Percentiles rank a stretch among this genome's conserved stretches.
Evolutionary conservation across 352 stramenopile genomes (phyloP).

Genomic region (Globisporangium viniferum): DNA sequence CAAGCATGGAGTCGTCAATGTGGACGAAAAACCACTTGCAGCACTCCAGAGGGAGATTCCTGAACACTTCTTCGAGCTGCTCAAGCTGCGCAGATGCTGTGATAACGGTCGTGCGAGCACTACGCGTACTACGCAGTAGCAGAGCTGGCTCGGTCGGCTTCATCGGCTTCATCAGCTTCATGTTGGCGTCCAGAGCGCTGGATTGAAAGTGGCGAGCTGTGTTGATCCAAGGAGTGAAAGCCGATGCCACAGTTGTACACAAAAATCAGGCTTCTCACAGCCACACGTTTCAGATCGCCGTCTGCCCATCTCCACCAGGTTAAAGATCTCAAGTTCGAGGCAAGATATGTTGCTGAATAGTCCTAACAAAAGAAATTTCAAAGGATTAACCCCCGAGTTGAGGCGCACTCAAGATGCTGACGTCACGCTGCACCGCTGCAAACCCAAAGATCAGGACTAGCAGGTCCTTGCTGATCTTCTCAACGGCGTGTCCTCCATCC

Average conservation of each 20-base stretch:
- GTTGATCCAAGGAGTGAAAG: too few species aligned
- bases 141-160: background rate
- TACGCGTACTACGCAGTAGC: background rate
- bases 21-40: background rate
- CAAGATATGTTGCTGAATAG: background rate
- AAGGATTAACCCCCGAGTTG: background rate
- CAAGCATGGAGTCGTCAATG: background rate
- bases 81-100: background rate
- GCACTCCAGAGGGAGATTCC: background rate
- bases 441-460: background rate
- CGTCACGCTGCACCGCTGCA: background rate
- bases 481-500: background rate
- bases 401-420: background rate
- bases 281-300: background rate
- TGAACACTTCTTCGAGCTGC: background rate
- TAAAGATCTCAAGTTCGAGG: background rate
- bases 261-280: background rate
- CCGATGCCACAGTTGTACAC: too few species aligned
- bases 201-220: background rate
- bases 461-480: background rate
- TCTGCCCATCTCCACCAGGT: background rate
- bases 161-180: background rate
- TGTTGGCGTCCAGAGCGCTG: background rate
- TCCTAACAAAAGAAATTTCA: too few species aligned
- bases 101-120: background rate